phyloP scores from a whole-genome alignment of 257 asterid genomes.

The Voacanga thouarsii region DNA sequence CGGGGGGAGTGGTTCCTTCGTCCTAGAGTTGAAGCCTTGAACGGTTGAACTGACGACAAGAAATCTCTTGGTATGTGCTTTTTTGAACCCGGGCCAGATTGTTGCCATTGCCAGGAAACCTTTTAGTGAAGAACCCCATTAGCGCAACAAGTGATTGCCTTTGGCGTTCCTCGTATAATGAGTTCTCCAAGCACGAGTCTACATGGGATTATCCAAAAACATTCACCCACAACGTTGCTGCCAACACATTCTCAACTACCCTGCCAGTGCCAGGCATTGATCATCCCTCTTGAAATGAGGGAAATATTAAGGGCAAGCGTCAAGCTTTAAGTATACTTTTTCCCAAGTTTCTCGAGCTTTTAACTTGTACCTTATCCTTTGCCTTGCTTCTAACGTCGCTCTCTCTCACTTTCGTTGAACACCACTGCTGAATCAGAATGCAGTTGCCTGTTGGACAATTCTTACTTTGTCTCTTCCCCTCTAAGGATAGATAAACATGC shows the following conservation, averaged over 20 bases:
- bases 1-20: too few species aligned
- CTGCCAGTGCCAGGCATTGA: background rate
- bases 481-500: too few species aligned
- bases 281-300: background rate
- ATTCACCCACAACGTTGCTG: background rate
- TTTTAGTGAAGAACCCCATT: background rate
- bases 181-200: background rate
- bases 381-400: slow-evolving; percentile 9
- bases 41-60: too few species aligned
- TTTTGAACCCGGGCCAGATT: too few species aligned
- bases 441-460: background rate
- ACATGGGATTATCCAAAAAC: background rate
- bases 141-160: background rate
- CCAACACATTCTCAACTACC: background rate
- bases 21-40: too few species aligned
- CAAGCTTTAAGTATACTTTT: background rate
- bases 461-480: background rate
- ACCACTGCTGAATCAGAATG: background rate
- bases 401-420: background rate
- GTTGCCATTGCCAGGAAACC: too few species aligned
- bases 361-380: background rate
- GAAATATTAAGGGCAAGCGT: background rate
- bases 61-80: too few species aligned
- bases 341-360: background rate
- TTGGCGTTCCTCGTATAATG: background rate